phyloP scores from a whole-genome alignment of 148 eudicot genomes.

The Rhododendron mucronatum region DNA sequence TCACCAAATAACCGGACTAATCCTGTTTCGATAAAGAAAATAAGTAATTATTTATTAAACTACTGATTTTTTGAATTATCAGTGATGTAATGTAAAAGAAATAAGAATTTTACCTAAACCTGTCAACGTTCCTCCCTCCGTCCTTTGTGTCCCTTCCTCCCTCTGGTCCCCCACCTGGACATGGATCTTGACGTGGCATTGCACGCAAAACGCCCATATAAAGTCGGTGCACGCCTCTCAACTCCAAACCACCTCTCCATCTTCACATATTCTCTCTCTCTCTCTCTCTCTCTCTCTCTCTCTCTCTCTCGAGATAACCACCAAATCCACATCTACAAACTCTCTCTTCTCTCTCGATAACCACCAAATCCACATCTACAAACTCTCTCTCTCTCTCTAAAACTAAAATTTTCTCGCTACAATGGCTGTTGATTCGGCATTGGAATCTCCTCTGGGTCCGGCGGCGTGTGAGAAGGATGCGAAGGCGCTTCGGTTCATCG shows the following conservation, averaged over 20 bases:
- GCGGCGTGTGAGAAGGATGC: conserved; percentile 80
- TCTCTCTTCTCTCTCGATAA: neutral
- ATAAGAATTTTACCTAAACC: too few species aligned
- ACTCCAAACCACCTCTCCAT: neutral
- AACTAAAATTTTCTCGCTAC: neutral
- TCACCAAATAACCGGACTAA: too few species aligned
- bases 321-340: neutral
- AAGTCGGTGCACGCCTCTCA: neutral
- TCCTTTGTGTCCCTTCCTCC: neutral
- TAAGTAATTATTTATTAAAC: too few species aligned
- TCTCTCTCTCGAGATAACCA: neutral
- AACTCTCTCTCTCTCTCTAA: neutral
- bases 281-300: neutral
- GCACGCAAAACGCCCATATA: neutral
- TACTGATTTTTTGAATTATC: too few species aligned
- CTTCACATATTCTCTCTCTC: neutral
- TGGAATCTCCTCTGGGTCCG: conserved; percentile 60
- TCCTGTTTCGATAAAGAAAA: too few species aligned
- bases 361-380: neutral
- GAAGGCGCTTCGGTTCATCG: conserved; percentile 71
- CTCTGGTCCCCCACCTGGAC: neutral
- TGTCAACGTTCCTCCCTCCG: neutral
- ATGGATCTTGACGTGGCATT: conserved; percentile 28
- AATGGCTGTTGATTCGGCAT: conserved; percentile 68
- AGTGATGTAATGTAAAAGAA: too few species aligned